Conservation (phyloP, 768 basidiomycete species). For the Amylocystis lapponica region DNA sequence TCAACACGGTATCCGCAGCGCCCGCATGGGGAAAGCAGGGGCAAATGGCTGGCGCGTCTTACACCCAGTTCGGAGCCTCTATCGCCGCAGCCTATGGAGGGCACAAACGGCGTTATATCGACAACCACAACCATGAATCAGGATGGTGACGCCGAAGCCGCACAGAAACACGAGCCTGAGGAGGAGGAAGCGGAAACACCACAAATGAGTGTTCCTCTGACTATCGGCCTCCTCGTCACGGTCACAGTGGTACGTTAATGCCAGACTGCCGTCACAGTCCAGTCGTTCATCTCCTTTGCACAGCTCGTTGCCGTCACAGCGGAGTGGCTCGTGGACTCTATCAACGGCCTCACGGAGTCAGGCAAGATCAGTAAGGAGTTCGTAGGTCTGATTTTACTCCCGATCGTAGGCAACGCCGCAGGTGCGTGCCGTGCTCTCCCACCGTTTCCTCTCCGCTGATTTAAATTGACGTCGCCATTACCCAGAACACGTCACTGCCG, state of each 20-base stretch:
- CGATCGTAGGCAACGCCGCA: slow-evolving; percentile 88
- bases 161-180: slow-evolving; percentile 9
- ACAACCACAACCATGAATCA: no score
- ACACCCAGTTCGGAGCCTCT: slow-evolving; percentile 9
- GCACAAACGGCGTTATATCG: no score
- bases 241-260: slow-evolving; percentile 34
- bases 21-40: neutral
- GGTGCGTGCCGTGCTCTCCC: slow-evolving; percentile 28
- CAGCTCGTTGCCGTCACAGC: slow-evolving; percentile 49
- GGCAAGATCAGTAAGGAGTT: slow-evolving; percentile 70
- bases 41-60: neutral
- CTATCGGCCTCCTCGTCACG: slow-evolving; percentile 27
- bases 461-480: slow-evolving; percentile 4
- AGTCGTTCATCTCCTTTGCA: no score
- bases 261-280: neutral
- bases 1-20: slow-evolving; percentile 18
- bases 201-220: slow-evolving; percentile 28
- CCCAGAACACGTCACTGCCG: slow-evolving; percentile 83
- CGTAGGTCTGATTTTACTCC: slow-evolving; percentile 82
- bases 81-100: neutral
- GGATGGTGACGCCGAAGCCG: no score
- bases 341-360: slow-evolving; percentile 57
- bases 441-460: neutral
- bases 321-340: slow-evolving; percentile 72
- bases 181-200: slow-evolving; percentile 30